Percentiles rank a stretch among this genome's conserved stretches.
Evolutionary conservation across 345 rosid species (phyloP).

Genomic region (Atalantia buxifolia): DNA sequence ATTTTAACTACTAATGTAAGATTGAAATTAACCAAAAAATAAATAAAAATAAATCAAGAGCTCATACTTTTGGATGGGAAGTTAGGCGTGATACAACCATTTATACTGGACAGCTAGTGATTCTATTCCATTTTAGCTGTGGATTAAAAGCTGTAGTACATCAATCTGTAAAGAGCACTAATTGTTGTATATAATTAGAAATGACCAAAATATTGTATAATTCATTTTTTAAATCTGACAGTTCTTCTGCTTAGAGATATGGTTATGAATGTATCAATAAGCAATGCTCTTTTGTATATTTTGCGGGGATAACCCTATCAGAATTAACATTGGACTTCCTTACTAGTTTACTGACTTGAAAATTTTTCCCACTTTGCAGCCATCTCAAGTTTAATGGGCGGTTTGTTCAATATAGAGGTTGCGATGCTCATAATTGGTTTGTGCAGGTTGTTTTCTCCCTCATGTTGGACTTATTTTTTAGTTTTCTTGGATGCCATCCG

Average conservation of each 20-base stretch:
- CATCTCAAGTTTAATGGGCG: conserved; percentile 23
- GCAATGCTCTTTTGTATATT: not conserved
- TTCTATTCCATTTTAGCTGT: not conserved
- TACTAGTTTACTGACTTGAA: not conserved
- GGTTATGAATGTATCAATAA: not conserved
- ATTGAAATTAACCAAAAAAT: not conserved
- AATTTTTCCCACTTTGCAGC: conserved; percentile 29
- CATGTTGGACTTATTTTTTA: not conserved
- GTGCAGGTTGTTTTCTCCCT: conserved; percentile 37
- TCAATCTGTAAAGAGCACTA: not conserved
- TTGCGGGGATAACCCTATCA: not conserved
- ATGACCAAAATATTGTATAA: not conserved
- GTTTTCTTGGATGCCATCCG: not conserved
- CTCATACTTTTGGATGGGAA: not conserved
- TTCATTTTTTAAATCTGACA: not conserved
- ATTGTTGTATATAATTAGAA: not conserved
- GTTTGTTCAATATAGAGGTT: conserved; percentile 40
- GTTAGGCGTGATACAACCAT: not conserved
- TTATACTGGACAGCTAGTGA: not conserved
- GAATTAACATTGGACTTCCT: not conserved
- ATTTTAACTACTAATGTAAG: not conserved
- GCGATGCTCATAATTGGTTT: conserved; percentile 43
- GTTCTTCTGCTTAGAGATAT: not conserved
- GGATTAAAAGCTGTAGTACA: not conserved
- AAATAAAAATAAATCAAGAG: too few species aligned